These are phyloP conservation scores for Albophoma yamanashiensis DNA, from an alignment of 2,329 filamentous ascomycete genomes.

Conservation along the genomic window DNA sequence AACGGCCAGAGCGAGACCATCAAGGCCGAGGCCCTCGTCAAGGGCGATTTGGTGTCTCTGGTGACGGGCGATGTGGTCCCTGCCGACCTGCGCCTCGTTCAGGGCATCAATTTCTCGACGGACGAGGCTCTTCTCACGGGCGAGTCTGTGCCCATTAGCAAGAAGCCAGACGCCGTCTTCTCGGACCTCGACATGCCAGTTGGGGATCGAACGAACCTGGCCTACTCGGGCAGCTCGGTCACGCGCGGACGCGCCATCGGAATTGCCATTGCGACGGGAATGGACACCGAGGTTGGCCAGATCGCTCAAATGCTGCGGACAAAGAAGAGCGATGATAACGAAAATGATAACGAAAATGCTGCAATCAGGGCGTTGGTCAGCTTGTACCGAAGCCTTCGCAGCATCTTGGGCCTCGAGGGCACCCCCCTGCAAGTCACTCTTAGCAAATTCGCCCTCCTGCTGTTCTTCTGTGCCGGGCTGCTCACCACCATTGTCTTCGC, in stretches of 20 bases:
- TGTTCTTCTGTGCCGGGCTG: constrained; percentile 62
- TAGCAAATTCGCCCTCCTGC: constrained; percentile 71
- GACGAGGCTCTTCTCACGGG: constrained; percentile 68
- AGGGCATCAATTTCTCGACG: constrained; percentile 63
- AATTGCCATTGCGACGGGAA: constrained; percentile 59
- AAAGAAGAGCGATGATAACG: constrained; percentile 31
- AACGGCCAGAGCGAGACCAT: constrained; percentile 38
- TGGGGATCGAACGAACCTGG: constrained; percentile 61
- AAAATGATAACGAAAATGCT: constrained; percentile 25
- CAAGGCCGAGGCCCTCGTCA: constrained; percentile 48
- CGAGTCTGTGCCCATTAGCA: constrained; percentile 59
- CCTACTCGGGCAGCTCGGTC: constrained; percentile 62
- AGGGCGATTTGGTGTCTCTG: constrained; percentile 53
- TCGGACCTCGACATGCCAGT: constrained; percentile 44
- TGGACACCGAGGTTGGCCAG: constrained; percentile 65
- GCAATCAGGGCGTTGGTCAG: constrained; percentile 32
- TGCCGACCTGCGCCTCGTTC: constrained; percentile 54
- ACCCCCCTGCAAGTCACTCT: constrained; percentile 80
- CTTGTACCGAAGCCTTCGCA: constrained; percentile 31
- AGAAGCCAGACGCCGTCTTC: constrained; percentile 48
- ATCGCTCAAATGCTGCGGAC: constrained; percentile 61
- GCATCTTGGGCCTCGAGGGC: constrained; percentile 57
- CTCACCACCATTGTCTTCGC: constrained; percentile 53
- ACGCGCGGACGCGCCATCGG: constrained; percentile 59
- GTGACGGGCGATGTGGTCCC: constrained; percentile 59